Conservation (phyloP, 2,329 filamentous ascomycete genomes). For the Fusarium sp. region DNA sequence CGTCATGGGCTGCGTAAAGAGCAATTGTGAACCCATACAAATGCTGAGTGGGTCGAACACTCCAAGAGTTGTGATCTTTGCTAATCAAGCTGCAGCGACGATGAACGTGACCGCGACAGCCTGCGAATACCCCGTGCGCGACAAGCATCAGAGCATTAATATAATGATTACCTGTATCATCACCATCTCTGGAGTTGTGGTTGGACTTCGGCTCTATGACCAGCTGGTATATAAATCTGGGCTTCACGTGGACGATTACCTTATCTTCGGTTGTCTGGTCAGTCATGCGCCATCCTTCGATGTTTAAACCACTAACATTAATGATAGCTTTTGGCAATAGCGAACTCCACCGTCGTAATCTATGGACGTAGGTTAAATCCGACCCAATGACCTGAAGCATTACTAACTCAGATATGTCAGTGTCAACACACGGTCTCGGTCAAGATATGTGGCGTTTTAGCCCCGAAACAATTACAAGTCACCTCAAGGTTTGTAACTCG, state of each 20-base stretch:
- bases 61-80: accelerated
- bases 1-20: neutral
- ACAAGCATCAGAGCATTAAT: neutral
- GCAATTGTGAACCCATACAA: neutral
- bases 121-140: neutral
- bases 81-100: neutral
- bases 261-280: neutral
- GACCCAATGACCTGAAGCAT: accelerated
- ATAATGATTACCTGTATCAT: neutral
- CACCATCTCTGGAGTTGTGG: neutral
- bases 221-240: neutral
- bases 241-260: neutral
- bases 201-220: neutral
- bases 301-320: neutral
- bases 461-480: neutral
- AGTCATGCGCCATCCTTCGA: neutral
- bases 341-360: neutral
- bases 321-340: neutral
- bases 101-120: neutral
- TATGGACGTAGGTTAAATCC: neutral
- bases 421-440: slow-evolving; percentile 10
- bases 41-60: neutral
- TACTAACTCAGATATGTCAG: neutral
- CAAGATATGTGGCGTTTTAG: slow-evolving; percentile 14
- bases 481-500: neutral